These are phyloP conservation scores for Emergomyces pasteurianus DNA, from an alignment of 2,329 filamentous ascomycete species.

Conservation along the genomic window DNA sequence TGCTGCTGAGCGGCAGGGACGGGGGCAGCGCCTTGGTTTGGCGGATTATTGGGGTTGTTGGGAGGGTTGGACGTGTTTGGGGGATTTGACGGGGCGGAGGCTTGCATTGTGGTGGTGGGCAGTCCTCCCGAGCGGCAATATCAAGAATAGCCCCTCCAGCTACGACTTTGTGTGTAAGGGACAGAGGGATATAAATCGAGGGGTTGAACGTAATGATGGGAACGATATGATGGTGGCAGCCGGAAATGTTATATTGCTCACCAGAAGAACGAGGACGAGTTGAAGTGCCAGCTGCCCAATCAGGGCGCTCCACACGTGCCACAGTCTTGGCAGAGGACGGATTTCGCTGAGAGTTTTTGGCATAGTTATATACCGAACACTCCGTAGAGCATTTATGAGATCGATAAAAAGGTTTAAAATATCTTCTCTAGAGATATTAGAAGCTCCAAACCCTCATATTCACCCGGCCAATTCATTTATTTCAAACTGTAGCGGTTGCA, in stretches of 20 bases:
- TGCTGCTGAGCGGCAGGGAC: slow-evolving; percentile 22
- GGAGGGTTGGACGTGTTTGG: not conserved
- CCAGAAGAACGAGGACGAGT: not conserved
- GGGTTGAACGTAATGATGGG: not conserved
- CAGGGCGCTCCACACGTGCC: not conserved
- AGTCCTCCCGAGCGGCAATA: not conserved
- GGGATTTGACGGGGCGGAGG: not conserved
- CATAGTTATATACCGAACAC: no score
- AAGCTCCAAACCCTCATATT: no score
- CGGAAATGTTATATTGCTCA: not conserved
- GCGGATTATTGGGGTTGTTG: not conserved
- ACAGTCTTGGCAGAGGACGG: not conserved
- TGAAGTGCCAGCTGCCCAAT: not conserved
- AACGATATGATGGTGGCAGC: not conserved
- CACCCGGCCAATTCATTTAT: no score
- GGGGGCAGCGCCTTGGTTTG: slow-evolving; percentile 17
- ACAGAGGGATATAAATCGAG: not conserved
- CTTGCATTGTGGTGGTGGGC: not conserved
- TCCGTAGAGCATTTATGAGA: not conserved
- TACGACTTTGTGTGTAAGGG: not conserved
- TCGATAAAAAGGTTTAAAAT: not conserved
- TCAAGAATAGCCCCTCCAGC: not conserved
- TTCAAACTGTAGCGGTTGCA: no score
- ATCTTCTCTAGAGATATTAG: not conserved
- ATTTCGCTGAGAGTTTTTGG: not conserved